Conservation (phyloP, 2,329 filamentous ascomycete genomes). For the Sporothrix brunneoviolacea region DNA sequence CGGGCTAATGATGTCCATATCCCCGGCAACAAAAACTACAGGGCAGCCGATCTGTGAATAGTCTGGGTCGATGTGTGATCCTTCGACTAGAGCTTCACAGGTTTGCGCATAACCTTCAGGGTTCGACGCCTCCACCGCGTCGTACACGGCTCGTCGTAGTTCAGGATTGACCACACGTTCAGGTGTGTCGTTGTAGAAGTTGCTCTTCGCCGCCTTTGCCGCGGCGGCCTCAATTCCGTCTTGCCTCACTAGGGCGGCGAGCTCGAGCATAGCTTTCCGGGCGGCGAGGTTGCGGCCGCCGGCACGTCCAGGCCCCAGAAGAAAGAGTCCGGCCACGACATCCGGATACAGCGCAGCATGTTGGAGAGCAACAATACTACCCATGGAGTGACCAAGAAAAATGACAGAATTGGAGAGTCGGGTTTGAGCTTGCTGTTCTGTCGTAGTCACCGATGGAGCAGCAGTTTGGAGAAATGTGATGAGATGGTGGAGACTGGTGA, state of each 20-base stretch:
- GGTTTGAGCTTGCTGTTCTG: background rate
- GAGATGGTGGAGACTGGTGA: conserved; percentile 24
- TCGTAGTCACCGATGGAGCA: conserved; percentile 6
- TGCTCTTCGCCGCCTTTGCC: conserved; percentile 23
- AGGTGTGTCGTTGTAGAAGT: conserved; percentile 23
- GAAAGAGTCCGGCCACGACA: conserved; percentile 23
- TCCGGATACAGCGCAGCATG: conserved; percentile 28
- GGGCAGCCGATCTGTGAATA: conserved; percentile 26
- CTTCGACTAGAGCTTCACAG: conserved; percentile 25
- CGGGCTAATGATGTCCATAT: conserved; percentile 27
- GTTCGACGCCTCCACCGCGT: conserved; percentile 26
- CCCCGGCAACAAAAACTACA: conserved; percentile 25
- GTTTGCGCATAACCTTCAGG: conserved; percentile 28
- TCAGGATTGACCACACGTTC: conserved; percentile 15
- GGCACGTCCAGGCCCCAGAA: conserved; percentile 28
- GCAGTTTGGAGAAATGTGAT: conserved; percentile 17
- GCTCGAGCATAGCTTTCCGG: conserved; percentile 26
- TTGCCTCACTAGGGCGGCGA: conserved; percentile 22
- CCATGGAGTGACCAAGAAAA: conserved; percentile 31
- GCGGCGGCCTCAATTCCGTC: conserved; percentile 24
- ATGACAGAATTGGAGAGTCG: too few species aligned
- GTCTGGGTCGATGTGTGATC: conserved; percentile 26
- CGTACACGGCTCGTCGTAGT: conserved; percentile 20
- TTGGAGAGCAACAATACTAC: conserved; percentile 30
- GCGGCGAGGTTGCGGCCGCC: conserved; percentile 25